Evolutionary conservation across 306 rosid species (phyloP).

Genomic region (Heteromeles arbutifolia): DNA sequence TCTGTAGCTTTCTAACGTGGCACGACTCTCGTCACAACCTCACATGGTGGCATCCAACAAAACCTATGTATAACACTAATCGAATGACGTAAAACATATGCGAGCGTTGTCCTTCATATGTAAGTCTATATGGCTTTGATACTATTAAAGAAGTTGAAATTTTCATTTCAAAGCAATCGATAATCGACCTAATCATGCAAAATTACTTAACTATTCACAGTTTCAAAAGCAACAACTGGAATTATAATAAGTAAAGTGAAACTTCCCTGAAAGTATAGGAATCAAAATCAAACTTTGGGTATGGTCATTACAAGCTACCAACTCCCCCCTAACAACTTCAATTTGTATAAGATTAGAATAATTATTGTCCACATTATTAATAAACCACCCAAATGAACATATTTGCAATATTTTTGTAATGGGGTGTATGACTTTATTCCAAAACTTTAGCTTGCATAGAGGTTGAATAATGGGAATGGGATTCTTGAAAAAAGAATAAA

Average conservation of each 20-base stretch:
- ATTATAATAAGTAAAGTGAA: too few relatives aligned
- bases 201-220: too few relatives aligned
- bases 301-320: constrained; percentile 16
- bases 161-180: neutral
- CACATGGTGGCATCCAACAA: neutral
- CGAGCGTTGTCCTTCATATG: too few relatives aligned
- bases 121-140: neutral
- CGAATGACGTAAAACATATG: too few relatives aligned
- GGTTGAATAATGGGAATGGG: constrained; percentile 16
- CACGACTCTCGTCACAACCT: neutral
- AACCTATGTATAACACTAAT: neutral
- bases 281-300: neutral
- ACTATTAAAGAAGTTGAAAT: neutral
- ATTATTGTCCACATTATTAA: neutral
- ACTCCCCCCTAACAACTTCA: constrained; percentile 15
- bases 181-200: neutral
- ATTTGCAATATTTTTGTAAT: neutral
- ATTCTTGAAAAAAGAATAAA: constrained; percentile 7
- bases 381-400: neutral
- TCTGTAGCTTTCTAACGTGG: rapidly evolving
- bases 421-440: constrained; percentile 20
- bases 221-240: neutral
- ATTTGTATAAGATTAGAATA: neutral
- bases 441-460: constrained; percentile 11
- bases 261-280: too few relatives aligned